Base-by-base conservation (phyloP, 2,329 filamentous ascomycete genomes). In the Fusarium nelsonii region DNA sequence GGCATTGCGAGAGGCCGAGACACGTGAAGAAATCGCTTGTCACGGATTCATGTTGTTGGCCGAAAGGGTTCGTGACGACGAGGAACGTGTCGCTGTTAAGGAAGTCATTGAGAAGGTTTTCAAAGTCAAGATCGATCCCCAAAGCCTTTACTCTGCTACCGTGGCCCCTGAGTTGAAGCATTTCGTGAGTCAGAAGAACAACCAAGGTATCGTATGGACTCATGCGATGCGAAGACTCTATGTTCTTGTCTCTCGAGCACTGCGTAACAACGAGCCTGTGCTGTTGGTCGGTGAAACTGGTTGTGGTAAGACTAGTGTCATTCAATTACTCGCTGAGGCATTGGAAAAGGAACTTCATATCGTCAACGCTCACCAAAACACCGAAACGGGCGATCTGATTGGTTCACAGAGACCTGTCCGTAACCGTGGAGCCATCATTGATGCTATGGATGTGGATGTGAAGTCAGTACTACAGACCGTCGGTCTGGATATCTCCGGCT, bases 301-400 rank as follows among this genome's bases (percentile, higher is more conserved):
- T 8, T 98, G 95, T 75, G 96, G 97, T 64, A 99, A 99, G 82
- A 99, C 96, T 0, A 97, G 95, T 3, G 92, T 99, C 8, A 97
- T 93, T 71, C 96, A 99, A 78, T 87, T 97, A 76, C 86, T 98
- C 54, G 94, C 96, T 4, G 91, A 97, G 74, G 91, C 92, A 6
- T 86, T 93, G 66, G 83, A 85, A 16, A 93, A 91, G 73, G 84
- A 92, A 67, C 83, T 99, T 39, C 90, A 94, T 71, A 96, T 95
- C 72, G 91, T 99, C 75, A 99, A 99, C 76, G 96, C 97, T 4
- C 97, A 99, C 79, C 95, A 98, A 72, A 99, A 99, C 70, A 94
- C 96, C 0, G 97, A 99, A 78, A 98, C 97, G 0, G 95, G 96
- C 16, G 96, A 99, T 78, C 84, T 99, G 12, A 98, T 99, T 70